A percentile compares a stretch with the other conserved stretches of the same genome.
phyloP scores from a whole-genome alignment of 2,329 filamentous ascomycete species.

The Coccinonectria pachysandricola region DNA sequence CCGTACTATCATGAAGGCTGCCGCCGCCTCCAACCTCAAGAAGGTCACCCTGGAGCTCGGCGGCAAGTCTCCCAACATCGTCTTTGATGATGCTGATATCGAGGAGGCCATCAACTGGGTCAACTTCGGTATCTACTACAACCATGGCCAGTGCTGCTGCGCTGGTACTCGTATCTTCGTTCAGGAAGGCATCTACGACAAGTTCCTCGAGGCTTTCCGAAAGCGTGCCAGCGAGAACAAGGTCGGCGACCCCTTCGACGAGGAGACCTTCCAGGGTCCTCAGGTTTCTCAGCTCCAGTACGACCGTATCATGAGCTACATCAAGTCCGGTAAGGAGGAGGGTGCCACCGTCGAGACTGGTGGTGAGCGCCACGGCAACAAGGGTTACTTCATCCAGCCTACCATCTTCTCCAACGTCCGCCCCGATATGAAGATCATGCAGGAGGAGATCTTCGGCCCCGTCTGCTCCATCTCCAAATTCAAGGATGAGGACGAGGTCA shows the following conservation, averaged over 20 bases:
- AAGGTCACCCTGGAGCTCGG: slow-evolving; percentile 74
- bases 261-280: slow-evolving; percentile 77
- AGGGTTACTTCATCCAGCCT: slow-evolving; percentile 85
- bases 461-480: slow-evolving; percentile 82
- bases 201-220: slow-evolving; percentile 75
- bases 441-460: slow-evolving; percentile 88
- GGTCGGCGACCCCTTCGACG: slow-evolving; percentile 72
- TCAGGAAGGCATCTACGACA: slow-evolving; percentile 78
- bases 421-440: slow-evolving; percentile 80
- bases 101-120: slow-evolving; percentile 70
- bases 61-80: slow-evolving; percentile 72
- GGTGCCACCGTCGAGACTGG: slow-evolving; percentile 51
- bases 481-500: slow-evolving; percentile 68
- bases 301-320: slow-evolving; percentile 78
- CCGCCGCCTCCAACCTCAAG: slow-evolving; percentile 68
- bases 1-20: slow-evolving; percentile 70
- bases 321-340: slow-evolving; percentile 54
- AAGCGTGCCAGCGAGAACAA: slow-evolving; percentile 62
- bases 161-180: slow-evolving; percentile 78
- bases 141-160: slow-evolving; percentile 58
- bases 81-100: slow-evolving; percentile 69
- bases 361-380: slow-evolving; percentile 48
- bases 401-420: slow-evolving; percentile 81
- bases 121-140: slow-evolving; percentile 59
- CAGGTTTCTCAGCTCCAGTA: slow-evolving; percentile 80